These are phyloP conservation scores for Neofusicoccum umdonicola DNA, from an alignment of 2,329 filamentous ascomycete genomes.

Conservation along the genomic window DNA sequence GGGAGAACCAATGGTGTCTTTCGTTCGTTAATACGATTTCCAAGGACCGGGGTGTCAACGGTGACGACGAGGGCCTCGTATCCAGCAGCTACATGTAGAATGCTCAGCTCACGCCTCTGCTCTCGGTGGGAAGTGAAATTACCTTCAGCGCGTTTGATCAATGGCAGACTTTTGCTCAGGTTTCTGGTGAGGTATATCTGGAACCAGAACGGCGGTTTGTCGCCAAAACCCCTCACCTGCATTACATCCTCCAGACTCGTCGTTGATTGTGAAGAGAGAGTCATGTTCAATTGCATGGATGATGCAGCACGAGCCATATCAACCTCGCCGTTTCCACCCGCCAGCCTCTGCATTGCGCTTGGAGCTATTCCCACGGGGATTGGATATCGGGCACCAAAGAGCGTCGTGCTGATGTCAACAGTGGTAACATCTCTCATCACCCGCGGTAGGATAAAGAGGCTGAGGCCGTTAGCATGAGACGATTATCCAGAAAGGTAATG, in stretches of 20 bases:
- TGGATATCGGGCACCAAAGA: slow-evolving; percentile 20
- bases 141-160: slow-evolving; percentile 27
- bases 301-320: slow-evolving; percentile 28
- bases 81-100: slow-evolving; percentile 20
- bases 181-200: slow-evolving; percentile 26
- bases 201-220: slow-evolving; percentile 24
- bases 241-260: slow-evolving; percentile 31
- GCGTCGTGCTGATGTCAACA: slow-evolving; percentile 21
- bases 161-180: slow-evolving; percentile 21
- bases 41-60: slow-evolving; percentile 31
- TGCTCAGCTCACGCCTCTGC: not conserved
- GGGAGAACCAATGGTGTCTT: slow-evolving; percentile 17
- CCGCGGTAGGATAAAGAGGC: slow-evolving; percentile 18
- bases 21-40: slow-evolving; percentile 31
- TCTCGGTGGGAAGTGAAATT: too few species aligned
- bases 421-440: slow-evolving; percentile 23
- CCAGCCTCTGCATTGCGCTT: slow-evolving; percentile 30
- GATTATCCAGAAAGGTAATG: too few species aligned
- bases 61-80: slow-evolving; percentile 31
- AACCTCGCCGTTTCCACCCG: slow-evolving; percentile 28
- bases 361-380: slow-evolving; percentile 34
- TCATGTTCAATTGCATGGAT: slow-evolving; percentile 26
- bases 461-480: not conserved
- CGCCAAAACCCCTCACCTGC: slow-evolving; percentile 13
- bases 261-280: slow-evolving; percentile 28